Evolutionary conservation across 1,284 basidiomycete species (phyloP), one percentile per base, ranked within the genome.

Genomic region (Papiliotrema nemorosa): DNA sequence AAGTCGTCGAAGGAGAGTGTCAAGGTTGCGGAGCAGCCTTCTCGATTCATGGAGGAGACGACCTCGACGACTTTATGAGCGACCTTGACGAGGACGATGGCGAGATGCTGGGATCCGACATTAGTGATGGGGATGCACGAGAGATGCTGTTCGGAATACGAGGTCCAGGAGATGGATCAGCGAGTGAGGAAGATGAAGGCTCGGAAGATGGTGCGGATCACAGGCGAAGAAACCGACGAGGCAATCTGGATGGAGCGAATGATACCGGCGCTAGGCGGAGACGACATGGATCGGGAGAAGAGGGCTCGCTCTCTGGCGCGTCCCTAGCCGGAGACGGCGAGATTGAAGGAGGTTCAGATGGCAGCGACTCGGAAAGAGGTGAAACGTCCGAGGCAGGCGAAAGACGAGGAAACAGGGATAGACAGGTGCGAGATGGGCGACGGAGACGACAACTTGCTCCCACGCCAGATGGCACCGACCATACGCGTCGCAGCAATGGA

Each of bases 1-100:
- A 75, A 52, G 58, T 74, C n/a, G 51, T 47, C 1, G 58, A 54
- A 16, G 60, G 60, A 5, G 21, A 46, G 16, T 74, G 72, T 50
- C 20, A 44, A 3, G 52, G 52, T 3, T 74, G 72, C 50, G 61
- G 54, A 10, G 46, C 50, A 2, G 52, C 54, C 25, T 72, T 69
- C 38, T 37, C 35, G 7, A 66, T 63, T 29, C 53, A 57, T 4
- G 49, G 31, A 31, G 44, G 50, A 14, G 52, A 52, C 26, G 46
- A 52, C n/a, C 25, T 50, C 41, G 38, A 36, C 22, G 39, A 33
- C 24, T 39, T 31, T 29, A 39, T 48, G 26, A 47, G 40, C n/a
- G 58, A 58, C 5, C 52, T 46, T 10, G 35, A 54, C 14, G 46
- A 45, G 3, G 44, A 45, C 20, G 50, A 49, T 22, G 44, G 36